Evolutionary conservation across 305 asterid genomes (phyloP).

Genomic region (Fraxinus paxiana): DNA sequence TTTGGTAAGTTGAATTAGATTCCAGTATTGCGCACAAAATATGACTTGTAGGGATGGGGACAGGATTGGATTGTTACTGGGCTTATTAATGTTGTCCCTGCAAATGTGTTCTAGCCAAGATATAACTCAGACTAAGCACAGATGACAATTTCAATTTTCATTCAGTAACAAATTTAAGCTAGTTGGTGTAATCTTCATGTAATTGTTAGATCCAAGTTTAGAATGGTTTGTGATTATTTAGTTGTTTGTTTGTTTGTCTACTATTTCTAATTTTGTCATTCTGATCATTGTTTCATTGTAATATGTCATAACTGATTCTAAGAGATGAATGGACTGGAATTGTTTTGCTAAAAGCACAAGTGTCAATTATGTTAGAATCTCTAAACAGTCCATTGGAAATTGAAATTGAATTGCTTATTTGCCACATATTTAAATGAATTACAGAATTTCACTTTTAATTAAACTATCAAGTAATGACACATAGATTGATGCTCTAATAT

Average conservation of each 20-base stretch:
- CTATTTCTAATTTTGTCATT: background rate
- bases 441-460: too few species aligned
- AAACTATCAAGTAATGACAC: too few species aligned
- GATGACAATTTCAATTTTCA: background rate
- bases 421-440: background rate
- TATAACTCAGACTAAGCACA: background rate
- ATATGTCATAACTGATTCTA: background rate
- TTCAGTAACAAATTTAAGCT: background rate
- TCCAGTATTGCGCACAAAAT: conserved; percentile 26
- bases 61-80: background rate
- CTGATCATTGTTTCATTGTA: background rate
- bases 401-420: background rate
- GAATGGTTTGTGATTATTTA: background rate
- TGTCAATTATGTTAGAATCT: background rate
- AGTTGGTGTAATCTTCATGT: background rate
- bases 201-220: background rate
- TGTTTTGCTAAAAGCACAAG: background rate
- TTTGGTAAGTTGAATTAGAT: background rate
- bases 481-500: too few species aligned
- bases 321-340: background rate
- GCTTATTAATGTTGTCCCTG: background rate
- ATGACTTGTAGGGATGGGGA: background rate
- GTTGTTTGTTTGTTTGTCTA: background rate
- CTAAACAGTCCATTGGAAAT: background rate
- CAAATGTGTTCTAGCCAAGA: background rate